Conservation (phyloP, 371 early-diverging fungal species). For the Mucor ambiguus region DNA sequence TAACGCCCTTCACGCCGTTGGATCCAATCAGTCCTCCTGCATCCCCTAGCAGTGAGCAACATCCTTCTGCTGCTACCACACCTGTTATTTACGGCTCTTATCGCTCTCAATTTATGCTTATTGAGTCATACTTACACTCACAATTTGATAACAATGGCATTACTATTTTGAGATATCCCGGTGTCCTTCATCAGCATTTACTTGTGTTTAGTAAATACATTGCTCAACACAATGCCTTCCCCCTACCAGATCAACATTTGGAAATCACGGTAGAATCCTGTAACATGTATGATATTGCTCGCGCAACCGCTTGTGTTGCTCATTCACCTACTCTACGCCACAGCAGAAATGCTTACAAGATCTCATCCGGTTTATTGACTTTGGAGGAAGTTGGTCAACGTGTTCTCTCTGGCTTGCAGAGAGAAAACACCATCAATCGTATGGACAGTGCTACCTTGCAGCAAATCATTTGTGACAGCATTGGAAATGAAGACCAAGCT, state of each 20-base stretch:
- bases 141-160: slow-evolving; percentile 36
- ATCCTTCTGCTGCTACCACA: neutral
- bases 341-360: slow-evolving; percentile 42
- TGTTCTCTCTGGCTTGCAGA: slow-evolving; percentile 40
- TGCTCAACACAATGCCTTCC: slow-evolving; percentile 50
- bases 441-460: slow-evolving; percentile 36
- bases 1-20: slow-evolving; percentile 47
- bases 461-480: slow-evolving; percentile 37
- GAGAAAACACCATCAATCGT: slow-evolving; percentile 37
- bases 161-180: slow-evolving; percentile 53
- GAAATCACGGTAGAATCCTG: slow-evolving; percentile 51
- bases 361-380: slow-evolving; percentile 47
- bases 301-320: slow-evolving; percentile 47
- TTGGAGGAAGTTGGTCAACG: slow-evolving; percentile 48
- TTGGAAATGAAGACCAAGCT: slow-evolving; percentile 53
- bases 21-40: slow-evolving; percentile 36
- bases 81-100: slow-evolving; percentile 24
- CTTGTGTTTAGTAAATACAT: slow-evolving; percentile 51
- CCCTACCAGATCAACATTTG: slow-evolving; percentile 39
- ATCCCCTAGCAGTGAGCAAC: slow-evolving; percentile 17
- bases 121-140: slow-evolving; percentile 44
- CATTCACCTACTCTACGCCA: slow-evolving; percentile 46
- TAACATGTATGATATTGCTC: slow-evolving; percentile 49
- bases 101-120: slow-evolving; percentile 47
- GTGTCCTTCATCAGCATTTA: slow-evolving; percentile 51